Percentiles rank a stretch among this genome's conserved stretches.
Conservation (phyloP, 73 alveolate genomes). For the Paramecium primaurelia region DNA sequence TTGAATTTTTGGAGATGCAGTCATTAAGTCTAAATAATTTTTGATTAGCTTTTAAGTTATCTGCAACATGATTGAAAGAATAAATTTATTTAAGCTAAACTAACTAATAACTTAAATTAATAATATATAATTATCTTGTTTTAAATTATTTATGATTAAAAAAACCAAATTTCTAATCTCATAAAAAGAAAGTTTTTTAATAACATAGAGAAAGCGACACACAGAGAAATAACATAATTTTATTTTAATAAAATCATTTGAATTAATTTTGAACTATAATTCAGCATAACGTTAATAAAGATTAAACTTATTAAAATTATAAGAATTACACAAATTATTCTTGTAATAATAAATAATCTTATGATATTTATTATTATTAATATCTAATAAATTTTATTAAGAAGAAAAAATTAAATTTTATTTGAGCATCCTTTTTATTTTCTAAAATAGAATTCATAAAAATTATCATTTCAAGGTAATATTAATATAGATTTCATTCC, state of each 20-base stretch:
- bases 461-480: neutral
- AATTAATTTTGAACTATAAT: neutral
- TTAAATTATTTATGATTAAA: neutral
- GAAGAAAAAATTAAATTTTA: neutral
- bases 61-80: neutral
- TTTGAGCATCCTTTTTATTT: neutral
- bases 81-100: neutral
- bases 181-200: neutral
- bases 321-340: neutral
- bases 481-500: slow-evolving; percentile 29
- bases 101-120: neutral
- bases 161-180: neutral
- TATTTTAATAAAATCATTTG: neutral
- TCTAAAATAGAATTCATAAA: neutral
- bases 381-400: neutral
- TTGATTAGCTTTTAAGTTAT: neutral
- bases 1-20: neutral
- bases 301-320: too few relatives aligned
- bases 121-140: neutral
- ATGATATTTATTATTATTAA: neutral
- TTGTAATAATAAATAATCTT: neutral
- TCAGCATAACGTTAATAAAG: neutral
- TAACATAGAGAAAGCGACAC: neutral
- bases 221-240: neutral
- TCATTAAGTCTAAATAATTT: slow-evolving; percentile 1